Evolutionary conservation across 2,329 filamentous ascomycete species (phyloP), one percentile per base, ranked within the genome.

Genomic region (Fusarium cyanostomum): DNA sequence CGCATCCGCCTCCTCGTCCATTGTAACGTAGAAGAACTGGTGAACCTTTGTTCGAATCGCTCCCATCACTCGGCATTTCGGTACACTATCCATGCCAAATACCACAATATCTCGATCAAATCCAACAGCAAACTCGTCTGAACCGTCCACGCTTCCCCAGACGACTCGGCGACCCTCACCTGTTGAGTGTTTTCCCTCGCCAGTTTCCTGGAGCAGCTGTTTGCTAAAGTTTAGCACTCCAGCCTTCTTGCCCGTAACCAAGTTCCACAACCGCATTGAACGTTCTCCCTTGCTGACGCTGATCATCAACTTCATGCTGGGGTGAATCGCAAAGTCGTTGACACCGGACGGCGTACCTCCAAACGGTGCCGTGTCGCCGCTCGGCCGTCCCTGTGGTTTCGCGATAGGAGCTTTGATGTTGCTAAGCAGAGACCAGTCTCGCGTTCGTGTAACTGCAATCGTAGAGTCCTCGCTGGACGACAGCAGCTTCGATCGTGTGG

Each of bases 231-330:
- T 95, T 68, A 99, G 80, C 49, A 97, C 94, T 27, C 94, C 92
- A 1, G 94, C 94, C 80, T 97, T 97, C 80, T 94, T 96, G 13
- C 94, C 95, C 3, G 94, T 98, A 66, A 98, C 93, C 64, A 99
- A 77, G 73, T 99, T 98, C 95, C 95, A 99, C 65, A 98, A 77
- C 64, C 95, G 83, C 91, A 99, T 96, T 72, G 89, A 92, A 65
- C 88, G 89, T 80, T 99, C 95, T 65, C 93, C 93, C 71, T 90
- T 92, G 67, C 92, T 90, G 8, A 98, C 93, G 69, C 88, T 96
- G 59, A 99, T 87, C 92, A 98, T 97, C 46, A 99, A 82, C 79
- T 97, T 98, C 85, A 96, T 92, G 75, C 92, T 96, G 1, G 95
- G 94, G 75, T 99, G 95, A 24, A 99, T 90, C 3, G 94, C 92